These are phyloP conservation scores for Plasmodium vinckei DNA, from an alignment of 169 alveolate species.

Conservation along the genomic window DNA sequence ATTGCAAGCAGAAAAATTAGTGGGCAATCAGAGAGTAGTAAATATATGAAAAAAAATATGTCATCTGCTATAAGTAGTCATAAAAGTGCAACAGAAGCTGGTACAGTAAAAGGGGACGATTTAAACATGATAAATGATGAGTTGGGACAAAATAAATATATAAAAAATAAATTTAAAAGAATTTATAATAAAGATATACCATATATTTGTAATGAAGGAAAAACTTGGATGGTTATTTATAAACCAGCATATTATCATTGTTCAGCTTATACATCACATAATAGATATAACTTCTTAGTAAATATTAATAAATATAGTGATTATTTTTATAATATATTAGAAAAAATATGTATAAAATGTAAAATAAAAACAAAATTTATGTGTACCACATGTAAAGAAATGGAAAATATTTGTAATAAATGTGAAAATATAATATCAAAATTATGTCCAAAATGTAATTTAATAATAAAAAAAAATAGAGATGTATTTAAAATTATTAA, in stretches of 20 bases:
- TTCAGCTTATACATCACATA: constrained; percentile 79
- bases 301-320: constrained; percentile 57
- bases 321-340: constrained; percentile 61
- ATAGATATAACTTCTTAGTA: constrained; percentile 46
- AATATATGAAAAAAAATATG: neutral
- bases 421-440: constrained; percentile 53
- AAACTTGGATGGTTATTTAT: constrained; percentile 82
- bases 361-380: constrained; percentile 70
- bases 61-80: neutral
- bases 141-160: neutral
- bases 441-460: constrained; percentile 55
- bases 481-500: constrained; percentile 78
- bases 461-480: constrained; percentile 48
- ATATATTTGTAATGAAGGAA: constrained; percentile 79
- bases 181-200: constrained; percentile 80
- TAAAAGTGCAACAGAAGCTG: neutral
- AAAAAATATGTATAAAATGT: constrained; percentile 61
- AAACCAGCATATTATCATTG: constrained; percentile 86
- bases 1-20: neutral
- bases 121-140: neutral
- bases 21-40: neutral
- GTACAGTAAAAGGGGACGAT: neutral
- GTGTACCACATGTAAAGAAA: constrained; percentile 52
- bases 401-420: constrained; percentile 50
- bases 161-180: constrained; percentile 48